A percentile compares a stretch with the other conserved stretches of the same genome.
Evolutionary conservation across 495 filamentous ascomycete genomes (phyloP).

Genomic region (Rostrohypoxylon terebratum): DNA sequence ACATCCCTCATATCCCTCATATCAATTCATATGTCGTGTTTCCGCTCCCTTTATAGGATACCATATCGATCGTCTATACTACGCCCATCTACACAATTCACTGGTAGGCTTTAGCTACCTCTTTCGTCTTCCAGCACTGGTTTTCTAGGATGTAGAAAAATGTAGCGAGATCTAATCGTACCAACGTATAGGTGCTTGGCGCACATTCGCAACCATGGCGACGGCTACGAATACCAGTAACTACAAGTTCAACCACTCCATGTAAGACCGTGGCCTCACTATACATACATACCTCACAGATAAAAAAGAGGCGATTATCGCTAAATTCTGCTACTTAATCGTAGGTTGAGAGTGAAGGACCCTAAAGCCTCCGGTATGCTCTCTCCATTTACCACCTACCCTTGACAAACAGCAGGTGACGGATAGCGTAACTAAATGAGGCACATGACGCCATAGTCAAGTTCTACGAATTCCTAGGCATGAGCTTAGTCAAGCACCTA

Average conservation of each 20-base stretch:
- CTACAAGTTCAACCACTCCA: constrained; percentile 88
- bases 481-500: constrained; percentile 83
- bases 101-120: constrained; percentile 4
- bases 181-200: constrained; percentile 22
- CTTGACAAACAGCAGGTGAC: background rate
- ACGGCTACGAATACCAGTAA: constrained; percentile 75
- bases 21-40: constrained; percentile 22
- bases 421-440: background rate
- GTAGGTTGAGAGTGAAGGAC: constrained; percentile 94
- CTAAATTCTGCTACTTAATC: constrained; percentile 20
- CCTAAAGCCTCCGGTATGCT: constrained; percentile 79
- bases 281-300: background rate
- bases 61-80: constrained; percentile 17
- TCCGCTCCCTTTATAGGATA: constrained; percentile 31
- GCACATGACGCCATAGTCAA: constrained; percentile 66
- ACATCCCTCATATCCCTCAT: background rate
- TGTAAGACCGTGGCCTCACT: constrained; percentile 61
- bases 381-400: background rate
- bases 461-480: constrained; percentile 94
- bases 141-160: background rate
- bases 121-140: background rate
- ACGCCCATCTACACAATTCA: constrained; percentile 4
- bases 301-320: background rate
- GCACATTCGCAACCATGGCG: constrained; percentile 70
- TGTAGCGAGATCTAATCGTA: background rate